Evolutionary conservation across 306 rosid genomes (phyloP).

Genomic region (Lathyrus tuberosus): DNA sequence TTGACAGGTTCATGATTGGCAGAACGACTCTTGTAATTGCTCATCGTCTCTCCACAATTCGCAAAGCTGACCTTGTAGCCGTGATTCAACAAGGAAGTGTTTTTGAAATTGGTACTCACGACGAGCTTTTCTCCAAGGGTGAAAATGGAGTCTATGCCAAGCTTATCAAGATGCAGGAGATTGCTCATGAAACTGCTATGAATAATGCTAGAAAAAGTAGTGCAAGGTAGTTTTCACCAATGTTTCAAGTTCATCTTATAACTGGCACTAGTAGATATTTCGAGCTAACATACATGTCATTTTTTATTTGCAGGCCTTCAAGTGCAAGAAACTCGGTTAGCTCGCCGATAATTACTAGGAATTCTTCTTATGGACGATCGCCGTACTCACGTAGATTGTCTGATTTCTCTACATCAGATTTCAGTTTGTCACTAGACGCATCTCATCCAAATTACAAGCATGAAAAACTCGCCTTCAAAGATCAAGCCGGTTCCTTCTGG

Average conservation of each 20-base stretch:
- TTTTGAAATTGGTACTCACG: constrained; percentile 93
- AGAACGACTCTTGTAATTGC: constrained; percentile 97
- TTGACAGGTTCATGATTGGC: constrained; percentile 97
- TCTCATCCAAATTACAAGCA: constrained; percentile 77
- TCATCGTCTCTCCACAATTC: constrained; percentile 96
- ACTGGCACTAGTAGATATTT: not conserved
- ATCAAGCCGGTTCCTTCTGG: constrained; percentile 98
- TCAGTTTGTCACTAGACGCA: constrained; percentile 83
- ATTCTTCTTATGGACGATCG: constrained; percentile 96
- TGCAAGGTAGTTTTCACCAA: constrained; percentile 64
- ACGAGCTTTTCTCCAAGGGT: constrained; percentile 83
- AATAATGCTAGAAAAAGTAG: constrained; percentile 96
- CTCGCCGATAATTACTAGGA: constrained; percentile 94
- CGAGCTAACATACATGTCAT: constrained; percentile 21
- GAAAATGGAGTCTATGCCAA: constrained; percentile 94
- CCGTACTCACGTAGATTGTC: constrained; percentile 97
- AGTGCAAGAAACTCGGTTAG: constrained; percentile 99
- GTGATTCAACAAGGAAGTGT: constrained; percentile 94
- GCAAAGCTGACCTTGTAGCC: constrained; percentile 97
- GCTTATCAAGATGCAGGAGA: constrained; percentile 91
- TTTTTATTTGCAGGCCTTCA: constrained; percentile 77
- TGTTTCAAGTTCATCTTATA: constrained; percentile 11
- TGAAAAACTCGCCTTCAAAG: constrained; percentile 90
- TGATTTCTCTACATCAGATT: constrained; percentile 96
- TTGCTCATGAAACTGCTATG: constrained; percentile 89